Evolutionary conservation across 2,329 filamentous ascomycete species (phyloP).

Genomic region (Emergomyces orientalis): DNA sequence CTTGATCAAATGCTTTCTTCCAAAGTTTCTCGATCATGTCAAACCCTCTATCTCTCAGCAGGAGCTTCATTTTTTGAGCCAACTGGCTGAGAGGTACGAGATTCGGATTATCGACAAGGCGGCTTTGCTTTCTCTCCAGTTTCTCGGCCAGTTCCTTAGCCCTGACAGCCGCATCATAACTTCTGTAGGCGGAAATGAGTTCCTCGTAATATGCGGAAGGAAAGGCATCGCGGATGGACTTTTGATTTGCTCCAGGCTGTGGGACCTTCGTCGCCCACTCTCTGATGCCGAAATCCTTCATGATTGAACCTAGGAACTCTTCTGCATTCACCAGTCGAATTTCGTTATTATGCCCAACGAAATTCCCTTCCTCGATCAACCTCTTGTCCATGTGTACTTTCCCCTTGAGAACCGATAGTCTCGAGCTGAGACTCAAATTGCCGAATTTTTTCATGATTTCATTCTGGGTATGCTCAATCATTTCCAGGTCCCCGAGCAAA

Average conservation of each 20-base stretch:
- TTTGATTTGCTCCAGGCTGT: slow-evolving; percentile 25
- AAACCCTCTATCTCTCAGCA: slow-evolving; percentile 50
- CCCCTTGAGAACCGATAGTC: slow-evolving; percentile 28
- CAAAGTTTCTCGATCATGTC: slow-evolving; percentile 58
- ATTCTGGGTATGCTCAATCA: slow-evolving; percentile 44
- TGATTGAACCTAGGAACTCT: slow-evolving; percentile 29
- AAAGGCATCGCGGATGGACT: slow-evolving; percentile 34
- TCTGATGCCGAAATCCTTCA: slow-evolving; percentile 31
- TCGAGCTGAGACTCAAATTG: slow-evolving; percentile 25
- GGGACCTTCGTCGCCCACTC: slow-evolving; percentile 39
- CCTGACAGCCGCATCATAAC: slow-evolving; percentile 37
- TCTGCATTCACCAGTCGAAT: slow-evolving; percentile 27
- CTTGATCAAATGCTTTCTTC: slow-evolving; percentile 50
- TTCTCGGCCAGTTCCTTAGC: slow-evolving; percentile 25
- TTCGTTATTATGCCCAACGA: slow-evolving; percentile 11
- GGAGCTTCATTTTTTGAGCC: slow-evolving; percentile 53
- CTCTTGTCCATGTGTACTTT: slow-evolving; percentile 29
- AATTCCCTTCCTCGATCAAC: slow-evolving; percentile 14
- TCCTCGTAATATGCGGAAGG: slow-evolving; percentile 46
- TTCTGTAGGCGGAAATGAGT: slow-evolving; percentile 48
- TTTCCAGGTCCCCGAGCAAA: slow-evolving; percentile 37
- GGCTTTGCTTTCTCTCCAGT: slow-evolving; percentile 16
- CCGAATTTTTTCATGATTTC: slow-evolving; percentile 32
- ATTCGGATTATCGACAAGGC: slow-evolving; percentile 12
- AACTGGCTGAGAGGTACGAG: slow-evolving; percentile 6